Evolutionary conservation across 306 rosid genomes (phyloP).

Genomic region (Cicer judaicum): DNA sequence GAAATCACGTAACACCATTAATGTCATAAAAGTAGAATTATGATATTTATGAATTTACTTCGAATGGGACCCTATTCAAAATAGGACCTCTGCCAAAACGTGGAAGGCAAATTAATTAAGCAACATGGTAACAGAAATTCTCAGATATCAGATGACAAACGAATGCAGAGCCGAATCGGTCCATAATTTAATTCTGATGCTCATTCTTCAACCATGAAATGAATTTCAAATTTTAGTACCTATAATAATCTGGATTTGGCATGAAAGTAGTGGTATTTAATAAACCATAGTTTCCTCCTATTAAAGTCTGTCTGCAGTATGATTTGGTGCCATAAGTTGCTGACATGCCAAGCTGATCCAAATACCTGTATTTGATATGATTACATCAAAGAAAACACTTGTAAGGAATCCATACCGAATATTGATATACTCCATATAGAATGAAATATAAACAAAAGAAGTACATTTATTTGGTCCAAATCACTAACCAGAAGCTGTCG

Average conservation of each 20-base stretch:
- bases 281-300: slow-evolving; percentile 95
- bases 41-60: slow-evolving; percentile 19
- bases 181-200: neutral
- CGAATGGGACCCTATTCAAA: slow-evolving; percentile 38
- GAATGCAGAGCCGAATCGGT: slow-evolving; percentile 20
- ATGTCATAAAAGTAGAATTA: neutral
- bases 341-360: slow-evolving; percentile 96
- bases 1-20: slow-evolving; percentile 21
- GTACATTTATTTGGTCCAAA: no score
- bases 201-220: slow-evolving; percentile 17
- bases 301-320: slow-evolving; percentile 87
- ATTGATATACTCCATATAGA: neutral
- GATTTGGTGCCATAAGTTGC: slow-evolving; percentile 77
- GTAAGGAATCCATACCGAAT: neutral
- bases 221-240: slow-evolving; percentile 45
- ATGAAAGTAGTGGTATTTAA: slow-evolving; percentile 62
- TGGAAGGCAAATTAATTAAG: slow-evolving; percentile 48
- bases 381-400: slow-evolving; percentile 22
- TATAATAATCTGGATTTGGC: slow-evolving; percentile 84
- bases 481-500: slow-evolving; percentile 71
- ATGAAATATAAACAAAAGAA: no score
- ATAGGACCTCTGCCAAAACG: slow-evolving; percentile 27
- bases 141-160: slow-evolving; percentile 2
- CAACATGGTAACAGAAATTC: slow-evolving; percentile 26
- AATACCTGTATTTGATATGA: slow-evolving; percentile 61